phyloP scores from a whole-genome alignment of 768 basidiomycete genomes.

The Boletus coccyginus region DNA sequence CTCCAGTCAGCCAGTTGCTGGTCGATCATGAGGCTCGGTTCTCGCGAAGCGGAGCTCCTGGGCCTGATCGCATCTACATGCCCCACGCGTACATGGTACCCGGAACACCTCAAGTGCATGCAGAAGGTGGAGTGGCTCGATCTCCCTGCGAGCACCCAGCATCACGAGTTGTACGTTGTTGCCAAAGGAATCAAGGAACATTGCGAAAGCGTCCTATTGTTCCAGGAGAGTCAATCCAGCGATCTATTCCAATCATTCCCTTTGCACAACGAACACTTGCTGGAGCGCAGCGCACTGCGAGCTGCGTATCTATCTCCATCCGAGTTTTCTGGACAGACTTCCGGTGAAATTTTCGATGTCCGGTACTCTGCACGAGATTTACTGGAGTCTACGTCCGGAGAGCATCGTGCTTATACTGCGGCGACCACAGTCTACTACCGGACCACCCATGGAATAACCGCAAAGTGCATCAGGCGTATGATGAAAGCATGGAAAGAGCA shows the following conservation, averaged over 20 bases:
- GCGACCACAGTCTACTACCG: conserved; percentile 7
- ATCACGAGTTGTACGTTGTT: conserved; percentile 26
- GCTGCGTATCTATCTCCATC: conserved; percentile 12
- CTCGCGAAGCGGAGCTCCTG: conserved; percentile 33
- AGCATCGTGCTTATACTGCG: conserved; percentile 17
- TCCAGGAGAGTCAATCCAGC: conserved; percentile 1
- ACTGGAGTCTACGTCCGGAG: not conserved
- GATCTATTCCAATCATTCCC: conserved; percentile 10
- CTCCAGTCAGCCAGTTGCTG: conserved; percentile 36
- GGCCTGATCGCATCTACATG: conserved; percentile 32
- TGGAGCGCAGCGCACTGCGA: conserved; percentile 19
- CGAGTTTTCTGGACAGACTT: conserved; percentile 3
- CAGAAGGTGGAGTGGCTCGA: conserved; percentile 36
- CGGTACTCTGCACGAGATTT: conserved; percentile 12
- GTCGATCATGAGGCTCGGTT: conserved; percentile 40
- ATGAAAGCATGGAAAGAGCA: conserved; percentile 4
- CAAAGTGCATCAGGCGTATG: conserved; percentile 1
- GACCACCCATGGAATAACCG: not conserved
- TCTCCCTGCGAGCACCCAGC: conserved; percentile 28
- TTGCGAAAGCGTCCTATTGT: conserved; percentile 14
- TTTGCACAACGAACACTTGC: conserved; percentile 2
- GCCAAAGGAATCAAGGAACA: conserved; percentile 31
- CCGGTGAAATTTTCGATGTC: not conserved
- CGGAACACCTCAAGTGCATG: conserved; percentile 37
- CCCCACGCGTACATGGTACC: conserved; percentile 38